These are phyloP conservation scores for Metrosideros polymorpha DNA, from an alignment of 441 rosid genomes.

Conservation along the genomic window DNA sequence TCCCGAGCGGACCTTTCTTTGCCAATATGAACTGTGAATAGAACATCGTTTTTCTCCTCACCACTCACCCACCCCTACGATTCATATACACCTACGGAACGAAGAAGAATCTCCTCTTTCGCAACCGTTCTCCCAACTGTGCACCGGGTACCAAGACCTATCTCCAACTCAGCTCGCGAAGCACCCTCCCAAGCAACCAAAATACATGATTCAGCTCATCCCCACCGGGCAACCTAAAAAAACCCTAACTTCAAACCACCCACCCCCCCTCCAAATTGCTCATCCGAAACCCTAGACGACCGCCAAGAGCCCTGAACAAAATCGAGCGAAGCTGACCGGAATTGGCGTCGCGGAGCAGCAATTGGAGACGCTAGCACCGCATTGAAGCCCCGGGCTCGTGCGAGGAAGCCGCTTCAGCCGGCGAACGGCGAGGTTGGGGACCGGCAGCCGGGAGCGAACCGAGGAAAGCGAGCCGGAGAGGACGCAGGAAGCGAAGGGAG, in stretches of 20 bases:
- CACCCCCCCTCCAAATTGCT: neutral
- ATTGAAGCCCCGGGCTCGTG: neutral
- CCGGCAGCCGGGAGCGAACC: neutral
- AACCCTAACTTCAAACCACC: neutral
- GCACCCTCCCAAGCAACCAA: neutral
- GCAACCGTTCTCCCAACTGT: neutral
- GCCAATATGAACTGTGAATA: conserved; percentile 99
- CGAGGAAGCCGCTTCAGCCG: neutral
- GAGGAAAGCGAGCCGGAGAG: neutral
- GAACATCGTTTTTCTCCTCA: conserved; percentile 49
- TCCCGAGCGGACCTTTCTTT: conserved; percentile 99
- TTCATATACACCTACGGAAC: neutral
- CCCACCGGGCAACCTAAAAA: neutral
- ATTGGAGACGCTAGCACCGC: neutral
- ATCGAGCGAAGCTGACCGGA: neutral
- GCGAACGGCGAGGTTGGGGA: neutral
- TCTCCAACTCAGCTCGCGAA: neutral
- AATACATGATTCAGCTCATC: neutral
- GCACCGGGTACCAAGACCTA: neutral
- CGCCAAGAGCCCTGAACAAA: neutral
- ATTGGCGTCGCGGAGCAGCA: neutral
- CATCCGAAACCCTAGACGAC: neutral
- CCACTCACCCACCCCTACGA: neutral
- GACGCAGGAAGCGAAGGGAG: neutral
- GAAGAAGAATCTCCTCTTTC: neutral